These are phyloP conservation scores for Penicillium pulvis DNA, from an alignment of 495 filamentous ascomycete species.

Conservation along the genomic window DNA sequence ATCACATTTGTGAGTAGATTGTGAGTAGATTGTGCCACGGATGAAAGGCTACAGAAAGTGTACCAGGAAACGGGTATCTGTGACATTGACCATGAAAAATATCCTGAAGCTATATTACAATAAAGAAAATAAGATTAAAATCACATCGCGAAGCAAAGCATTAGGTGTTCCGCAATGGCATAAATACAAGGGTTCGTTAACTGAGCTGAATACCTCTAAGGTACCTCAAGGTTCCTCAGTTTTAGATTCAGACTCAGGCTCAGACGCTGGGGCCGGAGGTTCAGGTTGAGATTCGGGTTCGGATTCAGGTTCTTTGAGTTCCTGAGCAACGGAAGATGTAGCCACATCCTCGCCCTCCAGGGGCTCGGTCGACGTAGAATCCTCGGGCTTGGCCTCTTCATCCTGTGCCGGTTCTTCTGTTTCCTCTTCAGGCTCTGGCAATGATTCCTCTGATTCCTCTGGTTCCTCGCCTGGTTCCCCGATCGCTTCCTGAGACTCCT, in stretches of 20 bases:
- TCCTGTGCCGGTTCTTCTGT: conserved; percentile 8
- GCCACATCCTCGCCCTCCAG: conserved; percentile 15
- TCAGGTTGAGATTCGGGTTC: conserved; percentile 16
- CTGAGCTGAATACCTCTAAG: neutral
- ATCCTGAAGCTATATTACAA: conserved; percentile 33
- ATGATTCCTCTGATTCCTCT: neutral
- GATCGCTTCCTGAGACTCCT: conserved; percentile 3
- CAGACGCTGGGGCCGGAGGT: neutral
- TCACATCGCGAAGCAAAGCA: conserved; percentile 15
- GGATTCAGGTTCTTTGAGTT: conserved; percentile 11
- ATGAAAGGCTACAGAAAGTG: conserved; percentile 2
- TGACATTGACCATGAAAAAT: conserved; percentile 38
- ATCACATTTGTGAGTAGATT: neutral
- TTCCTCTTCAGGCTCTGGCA: neutral
- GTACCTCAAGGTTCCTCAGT: neutral
- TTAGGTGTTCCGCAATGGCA: conserved; percentile 9
- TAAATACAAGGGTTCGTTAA: conserved; percentile 6
- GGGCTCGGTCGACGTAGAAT: conserved; percentile 4
- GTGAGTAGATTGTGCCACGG: neutral
- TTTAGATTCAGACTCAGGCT: conserved; percentile 9
- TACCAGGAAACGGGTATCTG: conserved; percentile 41
- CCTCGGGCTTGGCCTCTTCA: conserved; percentile 1
- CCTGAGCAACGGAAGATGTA: conserved; percentile 11
- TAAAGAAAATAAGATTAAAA: conserved; percentile 8
- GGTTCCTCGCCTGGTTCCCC: neutral